Base-by-base conservation (phyloP, 306 rosid species). In the Malus asiatica region DNA sequence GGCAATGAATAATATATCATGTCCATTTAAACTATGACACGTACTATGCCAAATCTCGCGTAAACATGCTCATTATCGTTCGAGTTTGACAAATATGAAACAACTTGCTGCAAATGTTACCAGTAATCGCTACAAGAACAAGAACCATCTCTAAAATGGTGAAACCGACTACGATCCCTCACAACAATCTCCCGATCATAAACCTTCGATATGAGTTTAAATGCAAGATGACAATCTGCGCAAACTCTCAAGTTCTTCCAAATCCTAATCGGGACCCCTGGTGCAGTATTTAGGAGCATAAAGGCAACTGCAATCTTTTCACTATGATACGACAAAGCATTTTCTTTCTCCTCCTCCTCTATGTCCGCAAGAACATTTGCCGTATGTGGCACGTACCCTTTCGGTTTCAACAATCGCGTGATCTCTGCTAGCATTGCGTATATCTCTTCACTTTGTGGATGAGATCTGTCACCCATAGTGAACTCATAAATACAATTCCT, bases 271-370 rank as follows among this genome's bases (percentile, higher is more conserved):
- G 84, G 84, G 25, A 44, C 73, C 29, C 70, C 52, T 51, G 79
- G 66, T 38, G 68, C 69, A 3, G 84, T 65, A 42, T 70, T 64
- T 33, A 85, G 67, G 45, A 82, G 82, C 86, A 79, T 73, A 58
- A 82, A 85, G 13, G 88, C 88, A 69, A 79, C 63, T 25, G 88
- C 86, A 19, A 85, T 75, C 25, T 79, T 85, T 83, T 85, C 86
- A 59, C 86, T 85, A 38, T 82, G 86, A 74, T 76, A 83, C 10
- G 84, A 79, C 72, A 85, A 65, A 4, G 78, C 86, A 16, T 57
- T 73, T 78, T 79, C 88, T 67, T 82, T 82, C 66, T 85, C 88
- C 73, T 85, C 88, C 82, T 85, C 88, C 71, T 79, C 88, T 68
- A 85, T 82, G 77, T 82, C 88, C 3, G 82, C 84, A 63, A 76